A percentile compares a stretch with the other conserved stretches of the same genome.
Conservation (phyloP, 257 asterid species). For the Henckelia pumila region DNA sequence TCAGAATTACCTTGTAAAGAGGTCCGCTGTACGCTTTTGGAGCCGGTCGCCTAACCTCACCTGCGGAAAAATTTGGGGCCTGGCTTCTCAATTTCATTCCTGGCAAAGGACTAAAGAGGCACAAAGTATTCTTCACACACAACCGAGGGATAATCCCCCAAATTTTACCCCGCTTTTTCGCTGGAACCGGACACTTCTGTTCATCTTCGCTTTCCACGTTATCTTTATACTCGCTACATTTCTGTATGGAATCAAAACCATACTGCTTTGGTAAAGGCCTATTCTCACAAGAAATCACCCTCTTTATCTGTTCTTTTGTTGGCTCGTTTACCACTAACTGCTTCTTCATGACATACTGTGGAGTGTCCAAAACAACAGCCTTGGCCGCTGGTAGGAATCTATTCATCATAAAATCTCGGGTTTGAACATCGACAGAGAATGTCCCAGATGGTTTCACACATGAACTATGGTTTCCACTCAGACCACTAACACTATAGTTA, state of each 20-base stretch:
- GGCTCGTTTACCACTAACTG: constrained; percentile 36
- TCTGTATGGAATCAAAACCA: constrained; percentile 34
- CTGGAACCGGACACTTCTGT: constrained; percentile 34
- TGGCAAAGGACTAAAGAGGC: constrained; percentile 71
- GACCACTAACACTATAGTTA: constrained; percentile 65
- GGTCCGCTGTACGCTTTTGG: constrained; percentile 91
- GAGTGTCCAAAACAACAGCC: constrained; percentile 74
- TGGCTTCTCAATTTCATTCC: constrained; percentile 51
- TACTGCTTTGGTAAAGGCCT: constrained; percentile 50
- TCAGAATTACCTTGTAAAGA: constrained; percentile 59
- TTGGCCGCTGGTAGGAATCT: constrained; percentile 93
- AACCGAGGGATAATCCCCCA: constrained; percentile 83
- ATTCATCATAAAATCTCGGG: constrained; percentile 80
- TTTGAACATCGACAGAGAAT: constrained; percentile 52
- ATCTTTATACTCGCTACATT: constrained; percentile 33
- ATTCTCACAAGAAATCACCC: constrained; percentile 48
- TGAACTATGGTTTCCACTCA: constrained; percentile 53
- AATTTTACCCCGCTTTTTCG: constrained; percentile 55
- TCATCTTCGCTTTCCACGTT: constrained; percentile 61
- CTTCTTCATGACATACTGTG: constrained; percentile 53
- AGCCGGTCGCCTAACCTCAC: constrained; percentile 48
- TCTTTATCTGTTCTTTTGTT: constrained; percentile 42
- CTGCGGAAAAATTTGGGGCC: constrained; percentile 45
- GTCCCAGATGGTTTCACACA: constrained; percentile 51
- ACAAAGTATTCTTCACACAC: constrained; percentile 70